Conservation (phyloP, 2,329 filamentous ascomycete species). For the Madurella fahalii region DNA sequence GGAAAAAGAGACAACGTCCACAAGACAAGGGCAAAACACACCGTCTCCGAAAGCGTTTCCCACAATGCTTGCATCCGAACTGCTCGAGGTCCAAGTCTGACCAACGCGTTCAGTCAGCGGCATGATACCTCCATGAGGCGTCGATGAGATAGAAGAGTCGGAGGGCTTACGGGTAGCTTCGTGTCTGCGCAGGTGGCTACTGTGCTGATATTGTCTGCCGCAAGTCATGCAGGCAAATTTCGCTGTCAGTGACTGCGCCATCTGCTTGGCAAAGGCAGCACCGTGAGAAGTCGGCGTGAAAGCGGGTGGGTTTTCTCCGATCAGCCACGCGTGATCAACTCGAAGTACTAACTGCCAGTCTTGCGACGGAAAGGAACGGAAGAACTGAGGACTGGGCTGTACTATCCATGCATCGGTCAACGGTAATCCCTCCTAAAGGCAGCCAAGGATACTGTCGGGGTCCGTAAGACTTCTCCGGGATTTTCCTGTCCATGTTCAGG, state of each 20-base stretch:
- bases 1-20: too few relatives aligned
- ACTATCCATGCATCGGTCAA: too few relatives aligned
- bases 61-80: conserved; percentile 6
- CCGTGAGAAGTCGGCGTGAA: too few relatives aligned
- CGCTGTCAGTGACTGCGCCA: background rate
- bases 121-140: background rate
- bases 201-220: conserved; percentile 7
- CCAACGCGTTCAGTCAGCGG: background rate
- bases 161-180: conserved; percentile 8
- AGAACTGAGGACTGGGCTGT: too few relatives aligned
- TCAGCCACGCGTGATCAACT: too few relatives aligned
- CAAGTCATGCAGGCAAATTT: conserved; percentile 2
- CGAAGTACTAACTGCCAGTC: too few relatives aligned
- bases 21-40: background rate
- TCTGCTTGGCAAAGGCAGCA: background rate
- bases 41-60: conserved; percentile 1
- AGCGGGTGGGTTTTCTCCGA: too few relatives aligned
- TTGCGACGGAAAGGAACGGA: too few relatives aligned
- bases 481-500: background rate
- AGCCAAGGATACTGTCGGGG: too few relatives aligned
- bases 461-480: too few relatives aligned
- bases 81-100: background rate
- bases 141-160: background rate
- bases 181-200: conserved; percentile 9
- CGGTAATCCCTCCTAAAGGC: too few relatives aligned